Evolutionary conservation across 2,329 filamentous ascomycete species (phyloP), one percentile per base, ranked within the genome.

Genomic region (Exophiala calicioides): DNA sequence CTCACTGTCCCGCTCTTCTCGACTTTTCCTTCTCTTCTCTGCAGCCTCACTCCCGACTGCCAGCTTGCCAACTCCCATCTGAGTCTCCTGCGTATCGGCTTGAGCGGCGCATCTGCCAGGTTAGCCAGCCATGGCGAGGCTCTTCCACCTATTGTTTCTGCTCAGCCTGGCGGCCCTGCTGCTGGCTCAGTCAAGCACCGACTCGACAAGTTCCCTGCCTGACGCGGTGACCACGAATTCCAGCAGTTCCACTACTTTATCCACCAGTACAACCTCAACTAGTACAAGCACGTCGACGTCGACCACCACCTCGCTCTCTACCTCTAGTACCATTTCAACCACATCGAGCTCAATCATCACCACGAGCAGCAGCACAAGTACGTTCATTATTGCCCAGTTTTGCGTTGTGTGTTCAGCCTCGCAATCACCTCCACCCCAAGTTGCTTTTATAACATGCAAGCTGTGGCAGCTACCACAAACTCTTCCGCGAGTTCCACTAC

Each of bases 391-490:
- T 31, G 37, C 27, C 26, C 23, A 6, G 33, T 44, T 36, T 19
- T 33, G 15, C 46, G 15, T 33, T 43, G 15, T n/a, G 10, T 33
- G 26, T 35, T 39, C 32, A 51, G 42, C 50, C 37, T 43, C 38
- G 21, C 32, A 18, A 30, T 24, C 5, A 30, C n/a, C 30, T 24
- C 18, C 15, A 18, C 9, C 24, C 32, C 13, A 32, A 31, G 19
- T 32, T 43, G 33, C 30, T 47, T 26, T 50, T 47, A 34, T 53
- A 53, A 50, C 39, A 32, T 30, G 26, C 40, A 33, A 37, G 20
- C 31, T 24, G 44, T 47, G 47, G 42, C 47, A 49, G 44, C 51
- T 37, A 47, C 48, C 36, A 45, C 48, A 52, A 55, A 42, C 45
- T 47, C 38, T 30, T 37, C 40, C 16, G 33, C 36, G 3, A 29